Conservation (phyloP, 331 rosid species). For the Arachis monticola region DNA sequence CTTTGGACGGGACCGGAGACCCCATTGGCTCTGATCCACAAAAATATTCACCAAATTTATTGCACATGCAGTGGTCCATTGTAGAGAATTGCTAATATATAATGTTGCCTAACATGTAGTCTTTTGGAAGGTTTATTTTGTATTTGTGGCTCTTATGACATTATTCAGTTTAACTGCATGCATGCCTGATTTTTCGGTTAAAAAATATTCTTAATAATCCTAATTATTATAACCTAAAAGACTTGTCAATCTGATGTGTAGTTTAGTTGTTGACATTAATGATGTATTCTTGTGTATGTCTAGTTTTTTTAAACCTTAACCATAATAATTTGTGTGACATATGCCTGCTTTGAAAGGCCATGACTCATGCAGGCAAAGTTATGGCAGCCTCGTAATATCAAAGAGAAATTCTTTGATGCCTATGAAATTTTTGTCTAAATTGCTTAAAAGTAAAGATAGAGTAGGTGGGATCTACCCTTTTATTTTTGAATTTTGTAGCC, state of each 20-base stretch:
- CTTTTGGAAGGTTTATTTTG: neutral
- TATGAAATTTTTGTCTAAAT: too few species aligned
- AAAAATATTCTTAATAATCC: neutral
- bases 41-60: neutral
- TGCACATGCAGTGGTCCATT: slow-evolving; percentile 7
- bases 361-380: neutral
- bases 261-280: neutral
- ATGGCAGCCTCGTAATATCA: neutral
- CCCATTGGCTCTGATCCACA: neutral
- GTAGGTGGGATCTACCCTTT: too few species aligned
- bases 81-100: neutral
- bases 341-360: neutral
- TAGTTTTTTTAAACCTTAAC: neutral
- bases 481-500: too few species aligned
- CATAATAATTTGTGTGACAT: too few species aligned
- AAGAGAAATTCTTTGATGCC: too few species aligned
- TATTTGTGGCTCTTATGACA: neutral
- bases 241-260: neutral
- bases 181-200: neutral
- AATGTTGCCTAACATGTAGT: neutral
- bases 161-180: neutral
- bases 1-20: slow-evolving; percentile 1
- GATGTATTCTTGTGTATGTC: neutral
- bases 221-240: neutral
- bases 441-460: too few species aligned